Evolutionary conservation across 306 rosid species (phyloP).

Genomic region (Chamaecrista fasciculata): DNA sequence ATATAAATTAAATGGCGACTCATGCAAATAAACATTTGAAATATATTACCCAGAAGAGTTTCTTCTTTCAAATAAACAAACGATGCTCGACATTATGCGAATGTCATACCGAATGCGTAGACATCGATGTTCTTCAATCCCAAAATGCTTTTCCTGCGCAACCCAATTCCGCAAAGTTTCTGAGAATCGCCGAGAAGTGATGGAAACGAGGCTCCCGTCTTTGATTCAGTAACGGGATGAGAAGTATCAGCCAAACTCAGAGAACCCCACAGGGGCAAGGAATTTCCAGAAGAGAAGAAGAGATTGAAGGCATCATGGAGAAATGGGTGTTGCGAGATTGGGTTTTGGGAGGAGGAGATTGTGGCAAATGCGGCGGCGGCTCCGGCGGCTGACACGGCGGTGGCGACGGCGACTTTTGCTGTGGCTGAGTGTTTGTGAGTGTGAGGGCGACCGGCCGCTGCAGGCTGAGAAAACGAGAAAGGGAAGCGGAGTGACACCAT

Average conservation of each 20-base stretch:
- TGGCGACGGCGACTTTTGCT: constrained; percentile 15
- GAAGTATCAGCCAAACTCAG: constrained; percentile 55
- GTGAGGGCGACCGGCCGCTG: constrained; percentile 34
- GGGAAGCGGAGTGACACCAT: constrained; percentile 88
- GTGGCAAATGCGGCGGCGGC: constrained; percentile 51
- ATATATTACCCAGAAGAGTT: not conserved
- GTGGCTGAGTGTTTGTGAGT: not conserved
- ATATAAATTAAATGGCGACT: not conserved
- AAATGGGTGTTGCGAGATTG: constrained; percentile 28
- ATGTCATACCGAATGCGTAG: constrained; percentile 70
- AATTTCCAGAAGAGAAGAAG: constrained; percentile 39
- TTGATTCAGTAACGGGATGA: constrained; percentile 48
- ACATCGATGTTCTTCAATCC: constrained; percentile 89
- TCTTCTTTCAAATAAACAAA: not conserved
- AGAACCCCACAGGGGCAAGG: constrained; percentile 65
- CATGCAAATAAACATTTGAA: not conserved
- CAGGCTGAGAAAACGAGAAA: constrained; percentile 69
- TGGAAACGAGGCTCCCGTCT: constrained; percentile 68
- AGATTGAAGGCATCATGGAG: constrained; percentile 47
- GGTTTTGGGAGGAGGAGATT: constrained; percentile 31
- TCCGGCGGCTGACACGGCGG: constrained; percentile 29
- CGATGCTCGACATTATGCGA: no score
- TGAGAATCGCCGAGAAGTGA: constrained; percentile 58
- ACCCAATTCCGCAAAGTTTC: constrained; percentile 75
- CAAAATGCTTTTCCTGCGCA: constrained; percentile 65